A percentile compares a stretch with the other conserved stretches of the same genome.
Conservation (phyloP, 2,329 filamentous ascomycete genomes). For the Colletotrichum cordylinicola region DNA sequence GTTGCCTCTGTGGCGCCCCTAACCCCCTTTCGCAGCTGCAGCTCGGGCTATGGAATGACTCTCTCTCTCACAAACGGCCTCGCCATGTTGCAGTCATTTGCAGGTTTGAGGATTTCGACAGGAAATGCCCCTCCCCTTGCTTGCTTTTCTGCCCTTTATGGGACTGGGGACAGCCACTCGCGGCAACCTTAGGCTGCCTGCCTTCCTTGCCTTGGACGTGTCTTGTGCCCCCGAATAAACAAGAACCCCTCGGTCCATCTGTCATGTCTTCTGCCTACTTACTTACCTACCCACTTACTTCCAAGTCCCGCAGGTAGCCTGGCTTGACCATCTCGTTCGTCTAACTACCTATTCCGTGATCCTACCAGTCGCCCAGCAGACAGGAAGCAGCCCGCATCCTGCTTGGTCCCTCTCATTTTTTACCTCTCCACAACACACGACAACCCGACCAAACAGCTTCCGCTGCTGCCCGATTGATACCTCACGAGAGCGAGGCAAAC, state of each 20-base stretch:
- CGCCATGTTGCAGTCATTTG: neutral
- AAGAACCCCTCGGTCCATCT: neutral
- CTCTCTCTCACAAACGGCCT: neutral
- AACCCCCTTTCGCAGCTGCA: neutral
- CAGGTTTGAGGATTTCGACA: neutral
- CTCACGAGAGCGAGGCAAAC: slow-evolving; percentile 17
- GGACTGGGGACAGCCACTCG: neutral
- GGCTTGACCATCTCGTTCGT: neutral
- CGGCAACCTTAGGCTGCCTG: neutral
- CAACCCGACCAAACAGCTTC: slow-evolving; percentile 9
- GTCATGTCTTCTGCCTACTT: neutral
- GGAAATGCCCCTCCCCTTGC: neutral
- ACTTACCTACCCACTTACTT: neutral
- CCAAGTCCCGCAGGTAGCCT: neutral
- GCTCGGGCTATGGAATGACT: slow-evolving; percentile 7
- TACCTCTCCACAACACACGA: neutral
- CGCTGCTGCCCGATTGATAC: slow-evolving; percentile 24
- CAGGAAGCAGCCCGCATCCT: neutral
- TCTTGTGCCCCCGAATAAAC: neutral
- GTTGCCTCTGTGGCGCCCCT: neutral
- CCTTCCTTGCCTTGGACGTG: neutral
- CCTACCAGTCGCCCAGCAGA: neutral
- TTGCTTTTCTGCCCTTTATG: neutral
- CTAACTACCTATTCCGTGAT: neutral
- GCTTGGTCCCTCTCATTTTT: neutral